Evolutionary conservation across 805 yeast species (phyloP).

Genomic region (Lipomyces kockii): DNA sequence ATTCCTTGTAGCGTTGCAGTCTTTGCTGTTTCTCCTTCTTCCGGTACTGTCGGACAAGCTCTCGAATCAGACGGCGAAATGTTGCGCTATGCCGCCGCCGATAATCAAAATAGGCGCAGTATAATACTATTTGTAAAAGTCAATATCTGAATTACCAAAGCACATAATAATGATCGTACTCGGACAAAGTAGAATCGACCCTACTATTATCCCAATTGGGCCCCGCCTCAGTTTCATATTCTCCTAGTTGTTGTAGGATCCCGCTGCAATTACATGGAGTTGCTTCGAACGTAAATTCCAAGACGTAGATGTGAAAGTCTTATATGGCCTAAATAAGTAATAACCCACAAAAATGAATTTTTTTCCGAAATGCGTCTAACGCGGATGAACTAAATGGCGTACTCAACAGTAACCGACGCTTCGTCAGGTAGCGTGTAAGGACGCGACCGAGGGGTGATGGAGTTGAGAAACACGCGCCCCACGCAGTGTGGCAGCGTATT

Average conservation of each 20-base stretch:
- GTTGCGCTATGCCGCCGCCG: constrained; percentile 79
- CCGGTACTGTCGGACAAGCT: constrained; percentile 60
- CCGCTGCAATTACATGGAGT: background rate
- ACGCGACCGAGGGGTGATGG: too few species aligned
- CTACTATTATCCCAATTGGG: constrained; percentile 11
- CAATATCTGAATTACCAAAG: background rate
- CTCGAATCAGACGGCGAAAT: constrained; percentile 76
- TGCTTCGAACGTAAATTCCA: background rate
- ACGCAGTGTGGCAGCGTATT: too few species aligned
- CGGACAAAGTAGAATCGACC: constrained; percentile 24
- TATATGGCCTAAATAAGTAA: too few species aligned
- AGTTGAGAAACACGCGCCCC: too few species aligned
- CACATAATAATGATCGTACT: constrained; percentile 11
- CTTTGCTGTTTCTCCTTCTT: constrained; percentile 14
- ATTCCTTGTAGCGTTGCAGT: constrained; percentile 10
- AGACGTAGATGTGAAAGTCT: background rate
- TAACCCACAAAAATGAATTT: too few species aligned
- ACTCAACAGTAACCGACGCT: too few species aligned
- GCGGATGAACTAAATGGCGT: too few species aligned
- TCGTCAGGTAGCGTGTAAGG: too few species aligned
- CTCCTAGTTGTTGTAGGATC: constrained; percentile 3
- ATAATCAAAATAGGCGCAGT: constrained; percentile 90
- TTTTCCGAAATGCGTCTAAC: too few species aligned
- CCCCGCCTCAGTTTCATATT: constrained; percentile 13
- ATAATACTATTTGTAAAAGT: constrained; percentile 45